These are phyloP conservation scores for Dryas alaskensis DNA, from an alignment of 306 rosid species.

Conservation along the genomic window DNA sequence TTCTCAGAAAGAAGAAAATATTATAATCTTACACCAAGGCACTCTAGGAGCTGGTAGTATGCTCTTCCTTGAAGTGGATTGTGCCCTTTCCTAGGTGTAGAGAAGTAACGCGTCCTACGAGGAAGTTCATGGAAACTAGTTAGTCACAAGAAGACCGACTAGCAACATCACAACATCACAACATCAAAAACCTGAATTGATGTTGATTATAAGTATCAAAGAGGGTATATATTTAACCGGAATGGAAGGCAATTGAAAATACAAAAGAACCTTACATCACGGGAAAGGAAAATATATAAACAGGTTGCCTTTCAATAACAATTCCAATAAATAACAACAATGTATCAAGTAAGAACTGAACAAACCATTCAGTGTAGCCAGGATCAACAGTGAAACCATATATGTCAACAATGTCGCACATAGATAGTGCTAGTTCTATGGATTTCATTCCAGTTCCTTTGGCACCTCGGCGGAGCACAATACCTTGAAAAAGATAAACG, in stretches of 20 bases:
- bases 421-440: constrained; percentile 88
- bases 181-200: not conserved
- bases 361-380: constrained; percentile 96
- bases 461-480: constrained; percentile 98
- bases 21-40: constrained; percentile 77
- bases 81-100: constrained; percentile 91
- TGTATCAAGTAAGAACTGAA: constrained; percentile 13
- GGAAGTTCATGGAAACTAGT: constrained; percentile 4
- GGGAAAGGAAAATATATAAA: not conserved
- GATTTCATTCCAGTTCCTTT: constrained; percentile 99
- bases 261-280: not conserved
- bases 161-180: not conserved
- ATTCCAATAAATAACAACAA: not conserved
- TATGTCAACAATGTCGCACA: constrained; percentile 92
- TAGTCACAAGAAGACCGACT: not conserved
- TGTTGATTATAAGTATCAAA: constrained; percentile 9
- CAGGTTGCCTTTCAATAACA: constrained; percentile 4
- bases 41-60: constrained; percentile 91
- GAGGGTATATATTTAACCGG: constrained; percentile 5
- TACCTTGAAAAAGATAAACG: constrained; percentile 97
- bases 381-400: constrained; percentile 99
- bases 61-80: constrained; percentile 99
- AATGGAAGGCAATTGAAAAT: constrained; percentile 6
- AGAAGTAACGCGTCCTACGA: constrained; percentile 92
- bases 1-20: not conserved